Evolutionary conservation across 805 yeast species (phyloP), one percentile per base, ranked within the genome.

Genomic region (Saccharomyces kudriavzevii): DNA sequence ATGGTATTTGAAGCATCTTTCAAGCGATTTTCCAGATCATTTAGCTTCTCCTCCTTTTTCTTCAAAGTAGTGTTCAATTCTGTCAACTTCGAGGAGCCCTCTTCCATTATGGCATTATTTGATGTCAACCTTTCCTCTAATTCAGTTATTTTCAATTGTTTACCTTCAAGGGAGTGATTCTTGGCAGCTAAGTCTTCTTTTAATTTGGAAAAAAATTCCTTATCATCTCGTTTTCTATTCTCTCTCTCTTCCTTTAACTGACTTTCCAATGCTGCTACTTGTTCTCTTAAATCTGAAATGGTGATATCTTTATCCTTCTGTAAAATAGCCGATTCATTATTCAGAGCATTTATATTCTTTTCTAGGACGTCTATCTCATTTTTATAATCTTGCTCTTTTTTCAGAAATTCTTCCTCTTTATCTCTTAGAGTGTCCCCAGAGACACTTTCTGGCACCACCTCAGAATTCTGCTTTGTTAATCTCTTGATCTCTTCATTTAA

Each of bases 401-500:
- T 13, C 57, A 60, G 10, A 8, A 35, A n/a, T 35, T 17, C 22
- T 17, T 35, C 43, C 6, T 35, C 24, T 3, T 17, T 35, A 17
- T 5, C 43, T 2, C 17, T 35, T 17, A n/a, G 22, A 17, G 24
- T 35, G 17, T 35, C 43, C 17, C 43, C 4, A 17, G 43, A 17
- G 22, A 24, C 8, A 20, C 20, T 51, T 20, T 11, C 49, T 24
- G 20, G 20, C 27, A 26, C 40, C 22, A n/a, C 70, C 54, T 47
- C 56, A 14, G 58, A 20, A 45, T 52, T 58, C 10, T 48, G 47
- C 30, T 56, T 14, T 11, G 60, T 59, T 4, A 78, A 63, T 29
- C 78, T 75, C 52, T 83, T 76, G 62, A 91, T 70, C 64, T 92
- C 97, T 1, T 75, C 77, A 59, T 78, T 81, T 54, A 85, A 73